A percentile compares a stretch with the other conserved stretches of the same genome.
phyloP scores from a whole-genome alignment of 768 basidiomycete genomes.

The Fistulinella prunicolor region DNA sequence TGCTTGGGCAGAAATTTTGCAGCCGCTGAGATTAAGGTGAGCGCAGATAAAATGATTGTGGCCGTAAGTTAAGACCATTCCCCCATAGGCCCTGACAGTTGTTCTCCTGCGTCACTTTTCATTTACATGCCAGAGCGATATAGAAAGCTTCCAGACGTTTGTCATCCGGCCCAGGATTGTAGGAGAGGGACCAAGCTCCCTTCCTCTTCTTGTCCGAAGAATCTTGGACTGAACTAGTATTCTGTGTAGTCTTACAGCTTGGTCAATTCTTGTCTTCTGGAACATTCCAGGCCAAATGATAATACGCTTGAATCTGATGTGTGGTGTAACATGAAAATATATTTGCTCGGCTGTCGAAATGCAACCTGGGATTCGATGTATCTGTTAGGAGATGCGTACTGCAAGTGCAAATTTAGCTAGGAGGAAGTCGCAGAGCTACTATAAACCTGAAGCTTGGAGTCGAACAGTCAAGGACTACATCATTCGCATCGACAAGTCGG shows the following conservation, averaged over 20 bases:
- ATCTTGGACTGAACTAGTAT: constrained; percentile 16
- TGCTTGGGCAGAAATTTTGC: constrained; percentile 63
- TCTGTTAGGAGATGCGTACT: too few species aligned
- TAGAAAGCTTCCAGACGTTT: constrained; percentile 64
- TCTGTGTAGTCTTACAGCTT: not conserved
- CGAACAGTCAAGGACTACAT: too few species aligned
- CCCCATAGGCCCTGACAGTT: constrained; percentile 38
- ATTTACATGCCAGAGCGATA: constrained; percentile 48
- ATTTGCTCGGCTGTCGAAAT: too few species aligned
- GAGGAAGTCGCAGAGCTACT: too few species aligned
- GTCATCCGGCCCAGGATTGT: constrained; percentile 58
- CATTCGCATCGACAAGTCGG: too few species aligned
- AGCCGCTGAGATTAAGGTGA: constrained; percentile 56
- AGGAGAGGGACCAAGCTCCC: constrained; percentile 51
- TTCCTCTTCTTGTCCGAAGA: constrained; percentile 49
- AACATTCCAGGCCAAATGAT: too few species aligned
- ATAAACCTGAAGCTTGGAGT: too few species aligned
- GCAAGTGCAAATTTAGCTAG: too few species aligned
- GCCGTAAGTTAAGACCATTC: not conserved
- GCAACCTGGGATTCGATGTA: too few species aligned
- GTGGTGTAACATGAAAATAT: too few species aligned
- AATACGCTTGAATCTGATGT: too few species aligned
- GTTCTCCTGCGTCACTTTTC: constrained; percentile 54
- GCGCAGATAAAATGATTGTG: constrained; percentile 21
- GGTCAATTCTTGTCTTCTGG: too few species aligned